phyloP scores from a whole-genome alignment of 768 basidiomycete genomes.

The Crassisporium funariophilum region DNA sequence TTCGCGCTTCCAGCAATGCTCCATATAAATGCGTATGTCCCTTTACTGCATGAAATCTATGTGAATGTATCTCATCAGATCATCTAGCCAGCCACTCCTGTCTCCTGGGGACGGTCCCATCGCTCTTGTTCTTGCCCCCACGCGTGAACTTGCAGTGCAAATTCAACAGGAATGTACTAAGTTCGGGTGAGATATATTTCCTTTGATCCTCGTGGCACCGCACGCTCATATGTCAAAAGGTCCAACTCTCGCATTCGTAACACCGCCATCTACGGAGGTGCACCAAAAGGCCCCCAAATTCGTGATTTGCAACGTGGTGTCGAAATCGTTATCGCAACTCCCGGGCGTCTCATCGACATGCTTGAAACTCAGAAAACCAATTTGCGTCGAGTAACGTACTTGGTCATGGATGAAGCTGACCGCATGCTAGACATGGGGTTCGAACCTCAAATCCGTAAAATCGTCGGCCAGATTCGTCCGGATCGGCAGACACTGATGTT shows the following conservation, averaged over 20 bases:
- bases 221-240: slow-evolving; percentile 33
- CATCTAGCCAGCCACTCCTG: slow-evolving; percentile 82
- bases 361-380: slow-evolving; percentile 96
- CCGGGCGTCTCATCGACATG: slow-evolving; percentile 99
- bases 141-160: slow-evolving; percentile 97
- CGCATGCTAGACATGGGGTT: slow-evolving; percentile 99
- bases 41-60: slow-evolving; percentile 15
- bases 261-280: slow-evolving; percentile 98
- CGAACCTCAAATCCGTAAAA: slow-evolving; percentile 99
- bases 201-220: neutral
- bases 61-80: slow-evolving; percentile 1
- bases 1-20: slow-evolving; percentile 99
- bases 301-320: slow-evolving; percentile 96
- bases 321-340: slow-evolving; percentile 99
- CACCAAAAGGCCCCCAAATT: slow-evolving; percentile 97
- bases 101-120: slow-evolving; percentile 96
- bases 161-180: slow-evolving; percentile 99
- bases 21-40: slow-evolving; percentile 95
- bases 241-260: slow-evolving; percentile 95
- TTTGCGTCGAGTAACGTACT: slow-evolving; percentile 92
- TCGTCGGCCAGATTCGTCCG: slow-evolving; percentile 94
- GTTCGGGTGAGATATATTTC: slow-evolving; percentile 68
- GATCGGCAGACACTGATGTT: slow-evolving; percentile 99
- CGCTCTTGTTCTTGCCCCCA: slow-evolving; percentile 94
- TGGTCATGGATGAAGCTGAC: slow-evolving; percentile 99